Percentiles rank a stretch among this genome's conserved stretches.
Evolutionary conservation across 176 grass and related monocot genomes (phyloP).

Genomic region (Aegilops bicornis): DNA sequence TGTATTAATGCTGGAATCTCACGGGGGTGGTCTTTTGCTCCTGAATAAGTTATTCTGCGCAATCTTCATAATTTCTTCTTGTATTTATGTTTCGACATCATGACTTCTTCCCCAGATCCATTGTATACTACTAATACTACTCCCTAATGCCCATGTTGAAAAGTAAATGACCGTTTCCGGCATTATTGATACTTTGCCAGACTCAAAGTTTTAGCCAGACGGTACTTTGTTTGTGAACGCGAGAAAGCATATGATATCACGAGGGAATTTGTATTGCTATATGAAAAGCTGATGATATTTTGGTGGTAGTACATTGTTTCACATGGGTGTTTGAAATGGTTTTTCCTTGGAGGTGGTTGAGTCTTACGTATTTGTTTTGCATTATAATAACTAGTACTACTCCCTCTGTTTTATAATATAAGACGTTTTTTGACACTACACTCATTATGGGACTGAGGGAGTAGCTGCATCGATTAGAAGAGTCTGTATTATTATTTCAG

Average conservation of each 20-base stretch:
- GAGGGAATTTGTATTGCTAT: not conserved
- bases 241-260: not conserved
- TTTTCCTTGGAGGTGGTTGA: not conserved
- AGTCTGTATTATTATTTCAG: not conserved
- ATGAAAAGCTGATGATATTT: not conserved
- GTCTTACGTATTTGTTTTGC: not conserved
- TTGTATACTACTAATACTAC: not conserved
- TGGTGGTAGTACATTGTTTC: not conserved
- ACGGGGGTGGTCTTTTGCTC: not conserved
- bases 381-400: too few species aligned
- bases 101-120: too few species aligned
- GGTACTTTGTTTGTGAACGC: not conserved
- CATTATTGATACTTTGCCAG: not conserved
- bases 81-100: not conserved
- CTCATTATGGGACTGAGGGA: too few species aligned
- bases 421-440: too few species aligned
- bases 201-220: too few species aligned
- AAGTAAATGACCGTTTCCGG: not conserved
- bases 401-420: too few species aligned
- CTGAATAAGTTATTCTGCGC: slow-evolving; percentile 7
- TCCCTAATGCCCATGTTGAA: not conserved
- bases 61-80: not conserved
- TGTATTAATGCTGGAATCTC: not conserved
- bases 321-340: not conserved
- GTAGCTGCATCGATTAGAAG: not conserved